Evolutionary conservation across 164 flowering plant genomes (phyloP).

Genomic region (Macadamia integrifolia): DNA sequence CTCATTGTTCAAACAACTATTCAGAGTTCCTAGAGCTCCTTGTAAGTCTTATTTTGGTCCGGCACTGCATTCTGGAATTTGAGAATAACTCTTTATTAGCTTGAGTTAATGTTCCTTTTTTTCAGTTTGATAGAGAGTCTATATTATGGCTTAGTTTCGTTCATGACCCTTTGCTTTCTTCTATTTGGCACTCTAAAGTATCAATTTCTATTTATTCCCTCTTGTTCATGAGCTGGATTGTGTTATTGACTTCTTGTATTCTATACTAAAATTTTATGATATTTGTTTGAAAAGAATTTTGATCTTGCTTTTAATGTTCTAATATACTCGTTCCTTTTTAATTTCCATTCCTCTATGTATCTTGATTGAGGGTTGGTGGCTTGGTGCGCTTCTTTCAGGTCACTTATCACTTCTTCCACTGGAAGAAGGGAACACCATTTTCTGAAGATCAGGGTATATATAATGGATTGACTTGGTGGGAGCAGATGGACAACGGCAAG

Average conservation of each 20-base stretch:
- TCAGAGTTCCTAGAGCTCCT: too few relatives aligned
- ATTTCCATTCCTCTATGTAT: not conserved
- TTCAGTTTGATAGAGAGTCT: too few relatives aligned
- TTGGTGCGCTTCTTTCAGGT: conserved; percentile 27
- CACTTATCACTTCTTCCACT: conserved; percentile 70
- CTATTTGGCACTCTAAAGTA: not conserved
- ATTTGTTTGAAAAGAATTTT: not conserved
- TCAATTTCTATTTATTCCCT: not conserved
- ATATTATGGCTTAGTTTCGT: too few relatives aligned
- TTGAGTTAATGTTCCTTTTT: too few relatives aligned
- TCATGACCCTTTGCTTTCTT: not conserved
- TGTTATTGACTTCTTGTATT: not conserved
- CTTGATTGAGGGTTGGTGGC: conserved; percentile 4
- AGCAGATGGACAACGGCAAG: conserved; percentile 66
- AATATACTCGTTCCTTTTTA: not conserved
- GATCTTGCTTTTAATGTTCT: not conserved
- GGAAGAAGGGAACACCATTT: conserved; percentile 80
- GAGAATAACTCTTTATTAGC: too few relatives aligned
- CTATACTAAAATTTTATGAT: not conserved
- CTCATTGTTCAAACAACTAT: too few relatives aligned
- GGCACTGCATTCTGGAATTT: too few relatives aligned
- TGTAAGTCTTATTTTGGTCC: too few relatives aligned
- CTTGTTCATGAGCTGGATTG: not conserved
- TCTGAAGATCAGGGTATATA: conserved; percentile 74
- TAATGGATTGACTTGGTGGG: conserved; percentile 74